phyloP scores from a whole-genome alignment of 2,329 filamentous ascomycete species.

The Raffaelea albimanens region DNA sequence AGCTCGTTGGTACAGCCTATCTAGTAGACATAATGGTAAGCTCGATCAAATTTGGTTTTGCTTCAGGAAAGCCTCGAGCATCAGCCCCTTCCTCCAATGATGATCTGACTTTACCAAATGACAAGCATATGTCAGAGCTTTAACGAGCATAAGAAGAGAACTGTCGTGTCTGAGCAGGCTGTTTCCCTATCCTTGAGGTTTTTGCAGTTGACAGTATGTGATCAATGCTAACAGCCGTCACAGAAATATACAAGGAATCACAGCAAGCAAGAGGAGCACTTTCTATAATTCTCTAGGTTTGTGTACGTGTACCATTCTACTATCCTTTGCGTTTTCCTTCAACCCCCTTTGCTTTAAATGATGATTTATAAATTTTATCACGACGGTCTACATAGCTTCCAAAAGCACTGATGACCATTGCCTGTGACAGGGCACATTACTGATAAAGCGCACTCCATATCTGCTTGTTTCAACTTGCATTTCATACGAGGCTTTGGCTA shows the following conservation, averaged over 20 bases:
- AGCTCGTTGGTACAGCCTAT: too few species aligned
- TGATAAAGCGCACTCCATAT: slow-evolving; percentile 14
- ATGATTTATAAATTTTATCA: slow-evolving; percentile 58
- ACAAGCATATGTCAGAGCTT: slow-evolving; percentile 98
- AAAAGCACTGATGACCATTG: slow-evolving; percentile 64
- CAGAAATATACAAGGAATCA: too few species aligned
- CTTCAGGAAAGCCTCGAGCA: neutral
- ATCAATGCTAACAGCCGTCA: slow-evolving; percentile 6
- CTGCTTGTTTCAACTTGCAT: neutral
- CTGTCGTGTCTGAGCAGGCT: slow-evolving; percentile 31
- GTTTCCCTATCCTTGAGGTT: slow-evolving; percentile 3
- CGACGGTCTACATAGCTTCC: slow-evolving; percentile 77
- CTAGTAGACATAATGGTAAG: too few species aligned
- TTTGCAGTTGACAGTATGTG: slow-evolving; percentile 29
- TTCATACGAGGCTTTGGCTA: neutral
- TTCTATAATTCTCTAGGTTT: neutral
- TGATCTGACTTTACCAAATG: slow-evolving; percentile 72
- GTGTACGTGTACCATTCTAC: slow-evolving; percentile 9
- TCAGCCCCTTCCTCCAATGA: slow-evolving; percentile 43
- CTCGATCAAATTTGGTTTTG: neutral
- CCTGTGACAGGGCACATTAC: slow-evolving; percentile 60
- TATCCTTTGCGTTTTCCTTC: slow-evolving; percentile 6
- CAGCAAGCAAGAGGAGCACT: too few species aligned
- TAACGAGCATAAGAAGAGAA: slow-evolving; percentile 38
- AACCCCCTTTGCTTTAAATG: slow-evolving; percentile 35